Base-by-base conservation (phyloP, 108 stramenopile genomes). In the Skeletonema marinoi region DNA sequence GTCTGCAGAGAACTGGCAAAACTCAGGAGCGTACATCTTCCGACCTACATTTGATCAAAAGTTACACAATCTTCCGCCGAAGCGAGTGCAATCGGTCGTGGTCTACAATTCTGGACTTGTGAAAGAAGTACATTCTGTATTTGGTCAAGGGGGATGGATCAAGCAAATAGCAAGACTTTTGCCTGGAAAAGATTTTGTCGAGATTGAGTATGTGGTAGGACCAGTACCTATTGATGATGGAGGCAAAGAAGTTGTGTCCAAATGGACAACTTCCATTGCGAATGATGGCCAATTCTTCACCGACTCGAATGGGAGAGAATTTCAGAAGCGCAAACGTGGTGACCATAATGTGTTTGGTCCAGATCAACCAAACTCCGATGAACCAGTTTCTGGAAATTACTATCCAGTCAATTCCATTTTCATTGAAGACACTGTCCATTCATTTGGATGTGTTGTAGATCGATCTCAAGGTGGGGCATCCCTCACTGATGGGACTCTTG, bases 1-100 rank as follows among this genome's bases (percentile, higher is more conserved):
- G 19, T 19, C 82, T 4, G 72, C 58, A 54, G 44, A 46, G 19
- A 54, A 69, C 3, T 59, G 60, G 29, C 93, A 94, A 75, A 88
- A 93, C 75, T 93, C 94, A 8, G 98, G 98, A 30, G 98, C 98
- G 2, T 99, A 99, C 75, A 95, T 99, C 19, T 98, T 99, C 71
- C 87, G 98, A 63, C 97, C 98, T 13, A 85, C 86, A 74, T 70
- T 78, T 10, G 85, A 89, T 68, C 81, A 82, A 68, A 66, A 63
- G 33, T 54, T 76, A 2, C 68, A 76, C n/a, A 44, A 65, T 11
- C 8, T 72, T 32, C 77, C 70, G 8, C 62, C 61, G 29, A 39
- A 46, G n/a, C 4, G 1, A 35, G 14, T 64, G 12, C 21, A 31
- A 14, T 71, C 71, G 32, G 66, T 77, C 9, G 42, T 29, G 39